Conservation (phyloP, 371 early-diverging fungal species). For the Dichotomocladium elegans region DNA sequence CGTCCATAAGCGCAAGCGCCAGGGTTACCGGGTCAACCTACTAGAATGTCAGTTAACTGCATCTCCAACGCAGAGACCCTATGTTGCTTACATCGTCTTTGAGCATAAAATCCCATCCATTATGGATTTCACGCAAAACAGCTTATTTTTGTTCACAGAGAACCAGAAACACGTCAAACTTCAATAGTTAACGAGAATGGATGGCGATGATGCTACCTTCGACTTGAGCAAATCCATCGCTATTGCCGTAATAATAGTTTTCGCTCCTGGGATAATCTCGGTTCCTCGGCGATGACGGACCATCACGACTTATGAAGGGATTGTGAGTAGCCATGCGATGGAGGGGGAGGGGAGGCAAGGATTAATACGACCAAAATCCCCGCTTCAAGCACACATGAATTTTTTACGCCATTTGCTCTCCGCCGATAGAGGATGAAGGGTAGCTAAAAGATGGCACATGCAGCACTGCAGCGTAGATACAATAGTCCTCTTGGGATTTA, state of each 20-base stretch:
- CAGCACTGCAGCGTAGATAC: too few relatives aligned
- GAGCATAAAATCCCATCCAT: slow-evolving; percentile 68
- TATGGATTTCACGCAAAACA: slow-evolving; percentile 46
- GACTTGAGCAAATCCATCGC: not conserved
- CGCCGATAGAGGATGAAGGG: too few relatives aligned
- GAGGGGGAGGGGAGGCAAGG: not conserved
- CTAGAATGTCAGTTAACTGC: not conserved
- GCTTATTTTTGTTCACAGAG: slow-evolving; percentile 2
- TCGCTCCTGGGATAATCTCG: too few relatives aligned
- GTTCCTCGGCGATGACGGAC: not conserved
- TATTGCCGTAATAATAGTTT: not conserved
- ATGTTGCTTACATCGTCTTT: slow-evolving; percentile 42
- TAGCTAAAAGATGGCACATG: not conserved
- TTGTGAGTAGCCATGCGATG: slow-evolving; percentile 2
- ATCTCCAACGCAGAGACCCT: not conserved
- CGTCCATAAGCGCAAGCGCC: slow-evolving; percentile 84
- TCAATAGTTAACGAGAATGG: too few relatives aligned
- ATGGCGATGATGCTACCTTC: not conserved
- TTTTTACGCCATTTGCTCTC: too few relatives aligned
- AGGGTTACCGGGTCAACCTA: slow-evolving; percentile 90
- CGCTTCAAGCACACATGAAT: too few relatives aligned
- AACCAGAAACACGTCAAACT: not conserved
- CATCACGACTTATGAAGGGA: not conserved
- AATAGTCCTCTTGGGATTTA: too few relatives aligned
- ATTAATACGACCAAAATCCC: too few relatives aligned